A percentile compares a stretch with the other conserved stretches of the same genome.
Evolutionary conservation across 2,329 filamentous ascomycete species (phyloP).

Genomic region (Zymoseptoria pseudotritici): DNA sequence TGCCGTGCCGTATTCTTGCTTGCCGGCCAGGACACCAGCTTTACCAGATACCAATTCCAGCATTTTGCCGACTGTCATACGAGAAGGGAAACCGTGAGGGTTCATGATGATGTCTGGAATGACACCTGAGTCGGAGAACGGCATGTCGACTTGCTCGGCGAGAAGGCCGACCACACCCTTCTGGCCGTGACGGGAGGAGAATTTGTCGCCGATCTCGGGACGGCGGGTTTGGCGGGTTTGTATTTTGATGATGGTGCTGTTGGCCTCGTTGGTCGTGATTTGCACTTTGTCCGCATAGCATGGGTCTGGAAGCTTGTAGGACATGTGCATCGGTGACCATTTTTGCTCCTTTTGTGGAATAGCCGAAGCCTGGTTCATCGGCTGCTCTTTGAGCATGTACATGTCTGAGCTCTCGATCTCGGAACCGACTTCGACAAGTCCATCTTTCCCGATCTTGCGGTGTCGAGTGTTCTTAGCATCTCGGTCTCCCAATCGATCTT

Average conservation of each 20-base stretch:
- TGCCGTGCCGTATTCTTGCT: constrained; percentile 80
- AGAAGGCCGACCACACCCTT: constrained; percentile 98
- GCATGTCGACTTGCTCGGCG: constrained; percentile 92
- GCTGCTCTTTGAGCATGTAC: constrained; percentile 84
- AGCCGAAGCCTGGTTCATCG: constrained; percentile 62
- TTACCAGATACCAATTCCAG: constrained; percentile 92
- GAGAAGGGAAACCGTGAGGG: constrained; percentile 97
- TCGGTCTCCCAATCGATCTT: constrained; percentile 55
- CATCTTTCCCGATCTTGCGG: constrained; percentile 73
- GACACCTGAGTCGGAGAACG: constrained; percentile 83
- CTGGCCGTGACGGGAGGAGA: constrained; percentile 95
- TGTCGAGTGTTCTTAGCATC: constrained; percentile 47
- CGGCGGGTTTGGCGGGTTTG: constrained; percentile 92
- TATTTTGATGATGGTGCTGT: constrained; percentile 82
- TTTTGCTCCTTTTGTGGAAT: constrained; percentile 20
- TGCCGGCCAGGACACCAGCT: constrained; percentile 77
- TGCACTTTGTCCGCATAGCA: constrained; percentile 95
- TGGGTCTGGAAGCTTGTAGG: constrained; percentile 54
- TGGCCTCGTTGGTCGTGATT: constrained; percentile 80
- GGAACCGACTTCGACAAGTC: constrained; percentile 78
- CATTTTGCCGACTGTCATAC: constrained; percentile 98
- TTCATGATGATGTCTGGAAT: constrained; percentile 99
- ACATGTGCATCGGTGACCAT: constrained; percentile 40
- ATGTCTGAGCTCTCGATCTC: constrained; percentile 71
- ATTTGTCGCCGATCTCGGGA: constrained; percentile 95